Base-by-base conservation (phyloP, 495 filamentous ascomycete species). In the Aspergillus affinis region DNA sequence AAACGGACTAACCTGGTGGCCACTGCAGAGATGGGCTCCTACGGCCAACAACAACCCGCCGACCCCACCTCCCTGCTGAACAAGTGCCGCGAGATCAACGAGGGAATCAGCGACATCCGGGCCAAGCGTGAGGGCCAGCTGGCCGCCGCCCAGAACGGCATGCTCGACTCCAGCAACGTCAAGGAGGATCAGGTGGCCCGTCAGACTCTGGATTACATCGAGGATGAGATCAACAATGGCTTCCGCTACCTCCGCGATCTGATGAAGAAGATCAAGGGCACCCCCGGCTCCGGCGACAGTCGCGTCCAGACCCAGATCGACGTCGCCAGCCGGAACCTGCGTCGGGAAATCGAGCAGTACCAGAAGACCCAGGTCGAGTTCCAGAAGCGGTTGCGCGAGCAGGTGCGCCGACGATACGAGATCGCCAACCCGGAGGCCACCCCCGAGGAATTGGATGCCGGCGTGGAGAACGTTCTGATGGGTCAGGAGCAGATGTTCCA, bases 381-480 rank as follows among this genome's bases (percentile, higher is more conserved):
- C 79, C 83, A 87, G 64, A 86, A 88, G 72, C 85, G 87, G 63
- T 79, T 91, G n/a, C 79, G 86, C 60, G 88, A 88, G 46, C 91
- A 94, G 72, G 88, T 92, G 73, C 89, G 86, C 60, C 85, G 94
- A 54, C 92, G 96, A 65, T 94, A 93, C 73, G 84, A 89, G 59
- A 96, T 97, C 69, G 92, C 94, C 61, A 83, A 85, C 63, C 92
- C 93, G 18, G 87, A 97, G 59, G 90, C 91, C 8, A 85, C 83
- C 57, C 92, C 95, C 27, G 84, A 82, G 55, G 91, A 98, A 70
- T 82, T 97, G 48, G 82, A 85, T 46, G 83, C 88, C 59, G 91
- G 88, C 48, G 86, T 91, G 7, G 84, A 90, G 61, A 86, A 86
- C 69, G 85, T 88, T 6, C 78, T 85, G 30, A 79, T 82, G 57